Base-by-base conservation (phyloP, 306 rosid species). In the Trifolium repens region DNA sequence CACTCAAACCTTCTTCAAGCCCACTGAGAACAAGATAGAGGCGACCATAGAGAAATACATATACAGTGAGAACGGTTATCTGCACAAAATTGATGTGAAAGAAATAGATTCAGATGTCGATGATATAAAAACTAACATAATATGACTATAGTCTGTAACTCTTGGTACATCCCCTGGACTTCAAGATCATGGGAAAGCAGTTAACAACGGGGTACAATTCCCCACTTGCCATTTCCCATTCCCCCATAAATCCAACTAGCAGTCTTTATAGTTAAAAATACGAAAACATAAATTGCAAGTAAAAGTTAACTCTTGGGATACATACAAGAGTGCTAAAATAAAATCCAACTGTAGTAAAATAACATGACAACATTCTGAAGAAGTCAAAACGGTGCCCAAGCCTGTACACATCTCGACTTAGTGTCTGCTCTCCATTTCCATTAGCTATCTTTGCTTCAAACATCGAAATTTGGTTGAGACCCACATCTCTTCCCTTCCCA, bases 401-500 rank as follows among this genome's bases (percentile, higher is more conserved):
- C 54, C 88, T 66, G 72, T 85, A 85, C 22, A 85, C 79, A 40
- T 85, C 88, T 40, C 88, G 81, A 71, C 88, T 85, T 7, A 85
- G 68, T 39, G 88, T 85, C 58, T 85, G 88, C 73, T 85, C 88
- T 55, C 88, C 88, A 75, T 85, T 85, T 22, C 88, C 88, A 66
- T 85, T 85, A 47, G 88, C 88, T 53, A 85, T 79, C 69, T 84
- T 84, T 32, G 88, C 88, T 73, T 84, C 88, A 74, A 84, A 84
- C 72, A 69, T 82, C 13, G 88, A 85, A 71, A 85, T 85, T 78
- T 85, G 88, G 66, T 85, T 85, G 69, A 85, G 81, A 76, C 88
- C 88, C 70, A 85, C 88, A 35, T 85, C 88, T 74, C 88, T 80
- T 62, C 88, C 88, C 80, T 85, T 85, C 72, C 88, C 88, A 16